These are phyloP conservation scores for Rubus idaeus DNA, from an alignment of 306 rosid genomes.

Conservation along the genomic window DNA sequence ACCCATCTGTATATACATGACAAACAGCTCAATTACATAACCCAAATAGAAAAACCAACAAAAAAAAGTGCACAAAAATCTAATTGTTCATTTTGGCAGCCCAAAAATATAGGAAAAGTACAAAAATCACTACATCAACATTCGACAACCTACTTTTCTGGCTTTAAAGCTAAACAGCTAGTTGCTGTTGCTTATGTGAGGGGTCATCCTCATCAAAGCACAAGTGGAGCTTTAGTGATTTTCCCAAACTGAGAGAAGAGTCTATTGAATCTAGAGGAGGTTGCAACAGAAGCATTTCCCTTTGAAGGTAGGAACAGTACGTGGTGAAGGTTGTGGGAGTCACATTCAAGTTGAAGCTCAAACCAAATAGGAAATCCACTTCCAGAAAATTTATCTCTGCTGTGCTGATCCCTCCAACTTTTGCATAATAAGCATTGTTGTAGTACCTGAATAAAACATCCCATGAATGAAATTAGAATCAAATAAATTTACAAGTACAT, in stretches of 20 bases:
- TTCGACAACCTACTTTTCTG: constrained; percentile 19
- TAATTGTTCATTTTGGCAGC: constrained; percentile 28
- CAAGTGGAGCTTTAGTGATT: constrained; percentile 49
- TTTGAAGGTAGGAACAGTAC: constrained; percentile 65
- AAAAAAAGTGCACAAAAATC: constrained; percentile 3
- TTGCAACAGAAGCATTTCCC: constrained; percentile 67
- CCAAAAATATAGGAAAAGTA: constrained; percentile 5
- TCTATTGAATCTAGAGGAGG: constrained; percentile 56
- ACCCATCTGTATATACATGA: constrained; percentile 37
- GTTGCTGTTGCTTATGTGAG: constrained; percentile 63
- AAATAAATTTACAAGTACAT: neutral
- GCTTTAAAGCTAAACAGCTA: constrained; percentile 59
- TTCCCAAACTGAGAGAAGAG: constrained; percentile 52
- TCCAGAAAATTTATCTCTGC: constrained; percentile 91
- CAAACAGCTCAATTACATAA: constrained; percentile 15
- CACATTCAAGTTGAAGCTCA: constrained; percentile 81
- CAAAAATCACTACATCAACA: constrained; percentile 32
- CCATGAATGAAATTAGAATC: neutral
- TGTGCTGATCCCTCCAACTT: constrained; percentile 95
- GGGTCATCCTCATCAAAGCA: constrained; percentile 82
- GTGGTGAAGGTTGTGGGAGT: constrained; percentile 74
- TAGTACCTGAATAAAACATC: constrained; percentile 58
- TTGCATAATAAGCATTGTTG: constrained; percentile 97
- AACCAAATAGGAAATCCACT: constrained; percentile 84
- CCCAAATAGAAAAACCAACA: neutral